phyloP scores from a whole-genome alignment of 2,329 filamentous ascomycete genomes.

The Domatiomyces catenatus region DNA sequence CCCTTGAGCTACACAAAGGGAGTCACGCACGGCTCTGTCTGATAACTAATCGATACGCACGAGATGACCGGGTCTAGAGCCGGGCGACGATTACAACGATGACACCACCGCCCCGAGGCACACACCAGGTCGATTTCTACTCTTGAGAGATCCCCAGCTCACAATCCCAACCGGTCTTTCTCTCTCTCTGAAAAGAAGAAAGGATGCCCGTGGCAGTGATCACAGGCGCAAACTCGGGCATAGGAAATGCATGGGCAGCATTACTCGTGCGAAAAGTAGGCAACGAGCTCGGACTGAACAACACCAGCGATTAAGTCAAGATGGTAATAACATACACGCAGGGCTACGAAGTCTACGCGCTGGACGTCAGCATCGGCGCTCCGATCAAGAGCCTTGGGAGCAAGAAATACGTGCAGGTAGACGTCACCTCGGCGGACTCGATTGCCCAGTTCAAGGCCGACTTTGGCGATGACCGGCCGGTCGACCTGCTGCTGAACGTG shows the following conservation, averaged over 20 bases:
- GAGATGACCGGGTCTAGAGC: too few species aligned
- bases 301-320: background rate
- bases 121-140: too few species aligned
- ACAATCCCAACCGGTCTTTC: too few species aligned
- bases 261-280: constrained; percentile 15
- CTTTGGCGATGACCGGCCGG: constrained; percentile 5
- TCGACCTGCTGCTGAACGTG: constrained; percentile 15
- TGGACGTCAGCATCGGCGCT: constrained; percentile 5
- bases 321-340: constrained; percentile 10
- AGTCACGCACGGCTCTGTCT: too few species aligned
- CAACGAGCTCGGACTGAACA: background rate
- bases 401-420: constrained; percentile 7
- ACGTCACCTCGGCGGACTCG: constrained; percentile 11
- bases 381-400: background rate
- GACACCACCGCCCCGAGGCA: too few species aligned
- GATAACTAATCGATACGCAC: too few species aligned
- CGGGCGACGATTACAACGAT: too few species aligned
- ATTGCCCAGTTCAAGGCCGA: constrained; percentile 12
- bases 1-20: too few species aligned
- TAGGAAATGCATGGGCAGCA: constrained; percentile 24
- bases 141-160: too few species aligned
- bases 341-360: constrained; percentile 17
- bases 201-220: constrained; percentile 26
- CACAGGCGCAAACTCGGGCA: constrained; percentile 29
- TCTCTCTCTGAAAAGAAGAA: too few species aligned